These are phyloP conservation scores for Chaetothyriales sp. DNA, from an alignment of 2,329 filamentous ascomycete genomes.

Conservation along the genomic window DNA sequence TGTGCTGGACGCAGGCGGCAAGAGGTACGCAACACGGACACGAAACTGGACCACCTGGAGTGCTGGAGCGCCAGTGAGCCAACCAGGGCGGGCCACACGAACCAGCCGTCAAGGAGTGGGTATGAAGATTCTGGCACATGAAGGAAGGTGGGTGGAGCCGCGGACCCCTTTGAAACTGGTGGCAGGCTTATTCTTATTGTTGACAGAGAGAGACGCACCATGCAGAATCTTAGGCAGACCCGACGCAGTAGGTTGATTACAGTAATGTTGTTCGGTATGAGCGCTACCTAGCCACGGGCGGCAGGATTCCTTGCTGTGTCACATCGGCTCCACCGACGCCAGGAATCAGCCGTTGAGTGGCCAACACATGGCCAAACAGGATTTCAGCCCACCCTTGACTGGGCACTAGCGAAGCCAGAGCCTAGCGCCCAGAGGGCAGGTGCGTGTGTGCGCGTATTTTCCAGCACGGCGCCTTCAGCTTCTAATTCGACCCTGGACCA, in stretches of 20 bases:
- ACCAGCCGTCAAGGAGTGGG: not conserved
- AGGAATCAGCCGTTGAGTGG: not conserved
- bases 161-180: not conserved
- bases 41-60: not conserved
- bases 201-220: not conserved
- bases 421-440: not conserved
- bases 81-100: not conserved
- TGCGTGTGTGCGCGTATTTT: not conserved
- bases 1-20: not conserved
- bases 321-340: not conserved
- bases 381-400: not conserved
- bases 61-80: not conserved
- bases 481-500: not conserved
- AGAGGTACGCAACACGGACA: not conserved
- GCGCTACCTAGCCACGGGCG: not conserved
- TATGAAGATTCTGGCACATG: not conserved
- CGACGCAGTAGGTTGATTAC: not conserved
- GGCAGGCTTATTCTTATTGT: not conserved
- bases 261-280: not conserved
- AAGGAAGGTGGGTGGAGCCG: not conserved
- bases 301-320: not conserved
- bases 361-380: not conserved
- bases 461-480: not conserved
- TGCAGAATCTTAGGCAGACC: not conserved
- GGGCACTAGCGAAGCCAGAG: not conserved